Evolutionary conservation across 495 filamentous ascomycete species (phyloP).

Genomic region (Lichenothelia convexa): DNA sequence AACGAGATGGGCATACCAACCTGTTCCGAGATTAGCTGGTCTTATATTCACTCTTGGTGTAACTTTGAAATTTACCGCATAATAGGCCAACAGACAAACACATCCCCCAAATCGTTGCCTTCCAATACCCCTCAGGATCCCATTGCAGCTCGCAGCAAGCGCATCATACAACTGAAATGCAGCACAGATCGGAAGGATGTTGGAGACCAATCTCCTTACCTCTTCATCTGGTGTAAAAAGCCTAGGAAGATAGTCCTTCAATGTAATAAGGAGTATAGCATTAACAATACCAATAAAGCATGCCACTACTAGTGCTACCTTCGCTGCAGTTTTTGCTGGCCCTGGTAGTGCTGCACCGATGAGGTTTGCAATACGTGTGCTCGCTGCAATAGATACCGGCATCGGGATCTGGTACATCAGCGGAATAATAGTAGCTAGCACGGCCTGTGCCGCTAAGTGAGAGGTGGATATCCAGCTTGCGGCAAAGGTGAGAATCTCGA

Average conservation of each 20-base stretch:
- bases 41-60: too few species aligned
- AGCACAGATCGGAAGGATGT: constrained; percentile 58
- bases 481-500: constrained; percentile 36
- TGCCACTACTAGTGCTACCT: constrained; percentile 37
- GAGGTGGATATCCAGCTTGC: constrained; percentile 29
- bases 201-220: constrained; percentile 56
- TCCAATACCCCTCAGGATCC: constrained; percentile 66
- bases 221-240: constrained; percentile 69
- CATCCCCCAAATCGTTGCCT: constrained; percentile 79
- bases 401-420: constrained; percentile 25
- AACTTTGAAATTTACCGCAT: too few species aligned
- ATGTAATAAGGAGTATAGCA: constrained; percentile 39
- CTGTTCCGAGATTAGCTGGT: too few species aligned
- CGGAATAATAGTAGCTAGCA: constrained; percentile 31
- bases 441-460: constrained; percentile 45
- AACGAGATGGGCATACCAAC: constrained; percentile 75
- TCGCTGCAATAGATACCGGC: constrained; percentile 21
- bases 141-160: constrained; percentile 58
- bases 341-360: constrained; percentile 21
- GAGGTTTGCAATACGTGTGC: constrained; percentile 23
- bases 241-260: constrained; percentile 49
- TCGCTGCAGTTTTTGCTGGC: constrained; percentile 19
- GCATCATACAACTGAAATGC: constrained; percentile 81
- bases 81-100: constrained; percentile 70
- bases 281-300: constrained; percentile 60